Conservation (phyloP, 1,139 yeast species). For the Zygosaccharomyces pseudobailii region DNA sequence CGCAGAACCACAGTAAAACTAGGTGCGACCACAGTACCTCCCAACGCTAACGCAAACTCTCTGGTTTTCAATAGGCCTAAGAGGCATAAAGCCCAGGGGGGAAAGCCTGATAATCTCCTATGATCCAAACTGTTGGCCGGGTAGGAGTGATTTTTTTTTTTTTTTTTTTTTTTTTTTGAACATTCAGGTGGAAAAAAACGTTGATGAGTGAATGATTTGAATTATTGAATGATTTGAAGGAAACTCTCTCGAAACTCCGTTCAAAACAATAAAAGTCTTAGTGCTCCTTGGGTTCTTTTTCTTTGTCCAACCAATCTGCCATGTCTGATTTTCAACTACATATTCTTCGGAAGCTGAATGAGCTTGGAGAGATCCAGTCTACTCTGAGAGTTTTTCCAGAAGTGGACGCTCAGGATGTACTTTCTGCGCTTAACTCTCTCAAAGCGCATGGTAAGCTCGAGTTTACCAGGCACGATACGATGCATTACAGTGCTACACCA, state of each 20-base stretch:
- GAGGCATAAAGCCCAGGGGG: conserved; percentile 6
- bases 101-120: conserved; percentile 5
- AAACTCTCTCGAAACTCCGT: neutral
- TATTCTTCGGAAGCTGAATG: conserved; percentile 59
- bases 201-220: neutral
- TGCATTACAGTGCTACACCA: conserved; percentile 66
- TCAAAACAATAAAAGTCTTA: neutral
- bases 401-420: conserved; percentile 49
- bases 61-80: conserved; percentile 17
- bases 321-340: conserved; percentile 39
- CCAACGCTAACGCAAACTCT: conserved; percentile 14
- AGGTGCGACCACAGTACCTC: conserved; percentile 14
- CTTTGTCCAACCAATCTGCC: neutral
- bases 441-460: conserved; percentile 78
- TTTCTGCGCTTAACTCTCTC: conserved; percentile 80
- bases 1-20: conserved; percentile 11
- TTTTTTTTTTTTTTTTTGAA: conserved; percentile 1
- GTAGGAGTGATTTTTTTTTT: neutral
- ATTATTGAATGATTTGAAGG: neutral
- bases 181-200: conserved; percentile 1
- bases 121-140: conserved; percentile 5
- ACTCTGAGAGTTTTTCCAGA: conserved; percentile 56
- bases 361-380: conserved; percentile 56
- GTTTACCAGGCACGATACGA: conserved; percentile 70
- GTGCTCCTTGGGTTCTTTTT: neutral